Percentiles rank a stretch among this genome's conserved stretches.
Evolutionary conservation across 768 basidiomycete genomes (phyloP).

Genomic region (Auriscalpium vulgare): DNA sequence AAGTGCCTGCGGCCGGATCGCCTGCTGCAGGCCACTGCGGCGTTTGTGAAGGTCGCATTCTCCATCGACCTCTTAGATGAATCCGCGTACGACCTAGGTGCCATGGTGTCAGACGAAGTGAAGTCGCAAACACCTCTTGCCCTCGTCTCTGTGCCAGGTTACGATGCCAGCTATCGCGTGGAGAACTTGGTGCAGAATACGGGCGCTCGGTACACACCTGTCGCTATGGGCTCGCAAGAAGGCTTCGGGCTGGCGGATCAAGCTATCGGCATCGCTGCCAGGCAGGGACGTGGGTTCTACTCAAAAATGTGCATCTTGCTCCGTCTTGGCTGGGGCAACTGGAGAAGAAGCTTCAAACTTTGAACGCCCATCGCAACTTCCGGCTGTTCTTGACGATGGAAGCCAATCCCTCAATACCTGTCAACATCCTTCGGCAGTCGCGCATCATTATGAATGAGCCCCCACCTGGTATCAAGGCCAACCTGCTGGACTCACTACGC

Average conservation of each 20-base stretch:
- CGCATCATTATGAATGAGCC: slow-evolving; percentile 99
- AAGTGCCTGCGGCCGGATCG: slow-evolving; percentile 93
- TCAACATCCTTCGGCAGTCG: slow-evolving; percentile 94
- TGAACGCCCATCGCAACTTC: slow-evolving; percentile 87
- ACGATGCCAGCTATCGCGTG: slow-evolving; percentile 96
- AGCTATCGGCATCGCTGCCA: slow-evolving; percentile 86
- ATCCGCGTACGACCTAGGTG: slow-evolving; percentile 66
- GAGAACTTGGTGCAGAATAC: slow-evolving; percentile 79
- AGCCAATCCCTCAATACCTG: slow-evolving; percentile 88
- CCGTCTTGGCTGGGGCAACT: slow-evolving; percentile 93
- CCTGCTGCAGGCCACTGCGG: slow-evolving; percentile 71
- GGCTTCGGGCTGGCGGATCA: slow-evolving; percentile 95
- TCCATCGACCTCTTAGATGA: slow-evolving; percentile 68
- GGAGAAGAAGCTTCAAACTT: slow-evolving; percentile 92
- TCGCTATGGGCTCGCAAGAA: slow-evolving; percentile 98
- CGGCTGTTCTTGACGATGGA: slow-evolving; percentile 98
- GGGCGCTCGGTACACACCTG: slow-evolving; percentile 71
- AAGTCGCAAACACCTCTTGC: slow-evolving; percentile 78
- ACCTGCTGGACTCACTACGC: slow-evolving; percentile 82
- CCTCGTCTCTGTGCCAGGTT: slow-evolving; percentile 88
- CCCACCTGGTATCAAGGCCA: slow-evolving; percentile 94
- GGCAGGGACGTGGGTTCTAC: slow-evolving; percentile 94
- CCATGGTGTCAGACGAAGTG: slow-evolving; percentile 76
- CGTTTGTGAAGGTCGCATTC: slow-evolving; percentile 73
- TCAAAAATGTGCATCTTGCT: slow-evolving; percentile 96